Evolutionary conservation across 331 rosid species (phyloP).

Genomic region (Arachis monticola): DNA sequence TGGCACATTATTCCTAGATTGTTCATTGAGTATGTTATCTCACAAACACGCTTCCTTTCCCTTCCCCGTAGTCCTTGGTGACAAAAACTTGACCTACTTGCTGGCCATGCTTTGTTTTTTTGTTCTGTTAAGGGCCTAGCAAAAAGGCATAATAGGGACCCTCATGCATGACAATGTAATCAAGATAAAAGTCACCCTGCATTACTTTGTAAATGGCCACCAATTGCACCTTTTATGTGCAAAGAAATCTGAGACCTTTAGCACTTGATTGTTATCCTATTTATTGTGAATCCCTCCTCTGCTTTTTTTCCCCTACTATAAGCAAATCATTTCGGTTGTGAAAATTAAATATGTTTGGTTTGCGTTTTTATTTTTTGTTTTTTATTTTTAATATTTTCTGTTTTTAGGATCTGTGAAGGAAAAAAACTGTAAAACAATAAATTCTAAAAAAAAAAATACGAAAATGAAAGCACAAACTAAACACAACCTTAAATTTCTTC

Average conservation of each 20-base stretch:
- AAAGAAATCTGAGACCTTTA: slow-evolving; percentile 22
- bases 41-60: neutral
- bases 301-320: slow-evolving; percentile 35
- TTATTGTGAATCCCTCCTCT: slow-evolving; percentile 23
- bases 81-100: slow-evolving; percentile 49
- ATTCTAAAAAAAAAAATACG: too few relatives aligned
- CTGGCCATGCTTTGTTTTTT: slow-evolving; percentile 65
- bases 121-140: slow-evolving; percentile 47
- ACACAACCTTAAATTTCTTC: neutral
- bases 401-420: too few relatives aligned
- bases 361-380: too few relatives aligned
- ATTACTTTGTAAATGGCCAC: slow-evolving; percentile 31
- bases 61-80: slow-evolving; percentile 37
- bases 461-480: too few relatives aligned
- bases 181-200: slow-evolving; percentile 24
- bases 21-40: neutral
- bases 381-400: too few relatives aligned
- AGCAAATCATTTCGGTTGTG: neutral
- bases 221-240: neutral
- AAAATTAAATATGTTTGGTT: neutral
- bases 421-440: too few relatives aligned
- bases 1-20: neutral
- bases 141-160: slow-evolving; percentile 48
- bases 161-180: slow-evolving; percentile 42
- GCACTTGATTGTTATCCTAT: slow-evolving; percentile 35